These are phyloP conservation scores for Adansonia digitata DNA, from an alignment of 345 rosid species.

Conservation along the genomic window DNA sequence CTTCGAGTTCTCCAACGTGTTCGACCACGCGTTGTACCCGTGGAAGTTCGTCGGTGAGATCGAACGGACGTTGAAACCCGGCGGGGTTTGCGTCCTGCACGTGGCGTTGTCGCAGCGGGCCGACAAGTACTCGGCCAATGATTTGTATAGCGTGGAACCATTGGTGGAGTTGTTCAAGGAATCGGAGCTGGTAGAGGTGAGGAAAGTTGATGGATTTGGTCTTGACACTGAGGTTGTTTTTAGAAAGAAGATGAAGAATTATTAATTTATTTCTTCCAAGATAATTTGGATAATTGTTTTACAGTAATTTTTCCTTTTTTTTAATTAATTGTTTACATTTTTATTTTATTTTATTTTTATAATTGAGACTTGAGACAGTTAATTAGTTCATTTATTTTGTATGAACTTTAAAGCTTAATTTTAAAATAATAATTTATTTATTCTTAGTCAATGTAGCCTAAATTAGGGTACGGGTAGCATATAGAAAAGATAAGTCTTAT, in stretches of 20 bases:
- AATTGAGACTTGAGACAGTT: too few species aligned
- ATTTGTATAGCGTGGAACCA: constrained; percentile 51
- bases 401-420: too few species aligned
- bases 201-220: constrained; percentile 92
- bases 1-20: constrained; percentile 91
- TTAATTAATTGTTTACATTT: neutral
- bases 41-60: constrained; percentile 71
- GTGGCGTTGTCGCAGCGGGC: constrained; percentile 56
- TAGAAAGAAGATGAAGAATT: constrained; percentile 34
- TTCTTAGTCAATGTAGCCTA: too few species aligned
- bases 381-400: too few species aligned
- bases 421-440: too few species aligned
- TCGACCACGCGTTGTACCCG: constrained; percentile 86
- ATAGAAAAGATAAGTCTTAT: too few species aligned
- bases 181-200: constrained; percentile 53
- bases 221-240: constrained; percentile 88
- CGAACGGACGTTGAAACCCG: constrained; percentile 72
- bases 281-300: neutral
- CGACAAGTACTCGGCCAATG: constrained; percentile 92
- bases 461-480: too few species aligned
- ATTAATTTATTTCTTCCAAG: neutral
- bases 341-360: too few species aligned
- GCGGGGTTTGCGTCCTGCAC: constrained; percentile 73
- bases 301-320: neutral
- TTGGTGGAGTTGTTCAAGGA: constrained; percentile 46